Percentiles rank a stretch among this genome's conserved stretches.
Conservation (phyloP, 2,329 filamentous ascomycete genomes). For the Aspergillus texensis region DNA sequence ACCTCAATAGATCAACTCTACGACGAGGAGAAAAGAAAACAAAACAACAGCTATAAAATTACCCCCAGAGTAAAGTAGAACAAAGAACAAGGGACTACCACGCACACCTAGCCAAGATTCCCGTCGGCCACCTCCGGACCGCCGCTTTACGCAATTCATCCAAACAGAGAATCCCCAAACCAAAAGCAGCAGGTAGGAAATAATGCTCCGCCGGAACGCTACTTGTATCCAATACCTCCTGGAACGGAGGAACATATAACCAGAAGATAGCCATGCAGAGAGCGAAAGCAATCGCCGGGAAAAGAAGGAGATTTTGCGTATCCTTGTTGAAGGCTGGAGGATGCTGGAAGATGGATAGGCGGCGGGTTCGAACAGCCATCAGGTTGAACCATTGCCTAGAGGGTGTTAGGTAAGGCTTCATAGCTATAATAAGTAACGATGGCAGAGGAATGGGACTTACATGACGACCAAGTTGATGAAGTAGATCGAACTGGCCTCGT, state of each 20-base stretch:
- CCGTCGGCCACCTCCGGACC: slow-evolving; percentile 62
- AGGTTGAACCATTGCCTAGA: slow-evolving; percentile 72
- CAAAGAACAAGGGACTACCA: slow-evolving; percentile 53
- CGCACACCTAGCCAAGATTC: slow-evolving; percentile 61
- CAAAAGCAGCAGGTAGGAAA: slow-evolving; percentile 76
- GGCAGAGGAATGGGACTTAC: slow-evolving; percentile 45
- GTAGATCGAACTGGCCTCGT: slow-evolving; percentile 72
- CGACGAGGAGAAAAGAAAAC: too few relatives aligned
- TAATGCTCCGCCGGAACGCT: slow-evolving; percentile 71
- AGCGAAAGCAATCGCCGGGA: slow-evolving; percentile 71
- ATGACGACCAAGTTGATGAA: slow-evolving; percentile 81
- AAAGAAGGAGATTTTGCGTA: slow-evolving; percentile 69
- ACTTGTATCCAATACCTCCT: slow-evolving; percentile 62
- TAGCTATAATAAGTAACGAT: slow-evolving; percentile 8
- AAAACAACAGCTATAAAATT: too few relatives aligned
- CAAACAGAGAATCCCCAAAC: slow-evolving; percentile 62
- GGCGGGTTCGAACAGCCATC: slow-evolving; percentile 67
- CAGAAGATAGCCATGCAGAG: slow-evolving; percentile 71
- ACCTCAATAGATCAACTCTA: too few relatives aligned
- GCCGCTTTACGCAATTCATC: slow-evolving; percentile 69
- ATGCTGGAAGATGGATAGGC: slow-evolving; percentile 71
- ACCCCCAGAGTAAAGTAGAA: too few relatives aligned
- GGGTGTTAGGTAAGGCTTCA: neutral
- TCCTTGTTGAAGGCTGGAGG: slow-evolving; percentile 66
- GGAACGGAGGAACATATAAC: slow-evolving; percentile 68